These are phyloP conservation scores for Leishmania major DNA, from an alignment of 208 protist species.

Conservation along the genomic window DNA sequence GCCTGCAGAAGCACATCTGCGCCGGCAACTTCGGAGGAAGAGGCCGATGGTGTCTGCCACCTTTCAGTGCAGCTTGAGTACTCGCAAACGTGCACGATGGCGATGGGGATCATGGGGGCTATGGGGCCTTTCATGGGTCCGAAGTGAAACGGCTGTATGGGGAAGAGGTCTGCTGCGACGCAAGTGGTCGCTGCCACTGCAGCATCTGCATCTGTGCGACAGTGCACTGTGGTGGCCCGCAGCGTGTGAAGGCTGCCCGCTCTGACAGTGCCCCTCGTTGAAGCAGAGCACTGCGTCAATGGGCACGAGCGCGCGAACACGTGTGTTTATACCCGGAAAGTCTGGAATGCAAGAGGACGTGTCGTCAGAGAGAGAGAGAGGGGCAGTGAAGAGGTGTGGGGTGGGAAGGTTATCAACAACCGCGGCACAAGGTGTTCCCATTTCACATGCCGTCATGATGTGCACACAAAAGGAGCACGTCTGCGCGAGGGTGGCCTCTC, in stretches of 20 bases:
- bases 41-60: neutral
- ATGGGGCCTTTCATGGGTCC: constrained; percentile 29
- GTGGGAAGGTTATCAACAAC: neutral
- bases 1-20: constrained; percentile 14
- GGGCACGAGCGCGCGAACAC: neutral
- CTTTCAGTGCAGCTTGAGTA: neutral
- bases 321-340: neutral
- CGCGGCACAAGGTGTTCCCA: neutral
- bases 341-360: neutral
- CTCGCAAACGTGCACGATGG: constrained; percentile 25
- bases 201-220: constrained; percentile 2
- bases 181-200: neutral
- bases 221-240: neutral
- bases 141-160: constrained; percentile 12
- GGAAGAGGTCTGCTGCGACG: neutral
- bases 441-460: neutral
- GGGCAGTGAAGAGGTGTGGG: neutral
- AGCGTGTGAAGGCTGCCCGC: constrained; percentile 18
- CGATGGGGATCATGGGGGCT: constrained; percentile 22
- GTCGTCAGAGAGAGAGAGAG: neutral
- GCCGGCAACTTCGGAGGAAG: neutral
- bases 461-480: neutral
- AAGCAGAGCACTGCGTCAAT: neutral
- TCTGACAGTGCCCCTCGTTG: constrained; percentile 8
- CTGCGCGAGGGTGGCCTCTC: neutral